Evolutionary conservation across 2,329 filamentous ascomycete species (phyloP), one percentile per base, ranked within the genome.

Genomic region (Arthrobotrys iridis): DNA sequence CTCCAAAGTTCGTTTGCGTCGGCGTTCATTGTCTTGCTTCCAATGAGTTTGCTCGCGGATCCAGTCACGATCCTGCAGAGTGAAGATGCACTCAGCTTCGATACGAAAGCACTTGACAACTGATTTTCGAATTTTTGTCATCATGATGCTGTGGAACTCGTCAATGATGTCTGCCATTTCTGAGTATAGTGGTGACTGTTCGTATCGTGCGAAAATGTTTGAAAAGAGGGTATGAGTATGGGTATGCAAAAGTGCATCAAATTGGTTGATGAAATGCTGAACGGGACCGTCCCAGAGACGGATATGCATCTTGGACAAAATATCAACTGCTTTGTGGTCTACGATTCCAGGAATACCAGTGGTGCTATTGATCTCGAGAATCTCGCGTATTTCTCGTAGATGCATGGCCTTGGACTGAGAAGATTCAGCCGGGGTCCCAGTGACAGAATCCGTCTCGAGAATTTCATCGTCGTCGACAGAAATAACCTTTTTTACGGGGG

Each of bases 131-230:
- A 71, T 71, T 13, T 76, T 60, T 15, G 26, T 40, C 50, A 71
- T 58, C 15, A 66, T 58, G 2, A 73, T 50, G 0, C 57, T 41
- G 68, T 78, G 75, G 28, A 77, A 77, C 5, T 76, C 79, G 22
- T 78, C 66, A n/a, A 84, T 73, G 24, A 84, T 81, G n/a, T 58
- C 71, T 33, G 81, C 80, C 77, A 84, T 80, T n/a, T 80, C 77
- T 0, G 74, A 62, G 58, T 76, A 78, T 3, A 79, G 63, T 3
- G 78, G 78, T 0, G 70, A 73, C 20, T 77, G 77, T n/a, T 77
- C 64, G 15, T 79, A 79, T 15, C 64, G 64, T 3, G 67, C 45
- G 35, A 79, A 79, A 22, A 70, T 58, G 1, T 33, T 65, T 5
- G 30, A 15, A 30, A 79, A 77, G 22, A 73, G 70, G 1, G 50